Evolutionary conservation across 2,329 filamentous ascomycete genomes (phyloP), one percentile per base, ranked within the genome.

Genomic region (Cordyceps pruinosa): DNA sequence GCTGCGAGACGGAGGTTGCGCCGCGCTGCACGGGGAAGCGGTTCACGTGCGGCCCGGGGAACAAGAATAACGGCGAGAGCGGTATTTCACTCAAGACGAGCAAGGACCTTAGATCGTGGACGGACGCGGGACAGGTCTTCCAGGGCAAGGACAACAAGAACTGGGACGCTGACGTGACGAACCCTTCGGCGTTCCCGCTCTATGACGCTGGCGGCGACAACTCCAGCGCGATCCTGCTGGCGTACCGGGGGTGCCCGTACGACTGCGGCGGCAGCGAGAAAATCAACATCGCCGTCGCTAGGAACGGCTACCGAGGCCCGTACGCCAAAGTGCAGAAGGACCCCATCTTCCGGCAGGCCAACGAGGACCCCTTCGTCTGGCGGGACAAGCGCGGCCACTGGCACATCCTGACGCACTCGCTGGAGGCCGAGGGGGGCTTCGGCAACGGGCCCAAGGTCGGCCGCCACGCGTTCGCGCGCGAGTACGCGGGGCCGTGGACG

Each of bases 151-250:
- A 64, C 26, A 21, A 39, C 19, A 19, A n/a, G 2, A 53, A 45
- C 26, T 64, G 62, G 62, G 61, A 64, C 34, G 60, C 60, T n/a
- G 60, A 64, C 42, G 63, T 70, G 39, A 78, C 75, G 0, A 78
- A 77, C 39, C 75, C 75, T 0, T 69, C 74, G 1, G 69, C 72
- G 0, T 73, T 70, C 60, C 70, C 73, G 1, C 63, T 76, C 19
- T 71, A 66, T 37, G 10, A 12, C 13, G 37, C 17, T 10, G 48
- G 19, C n/a, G n/a, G n/a, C 15, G 34, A 53, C 42, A 37, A 53
- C 3, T 42, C 52, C 8, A 19, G 61, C n/a, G 28, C 68, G 17
- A 57, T 65, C 25, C 48, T 64, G 9, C 32, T 65, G 25, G 61
- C 59, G 15, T 64, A 64, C 28, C 61, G 63, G 4, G 62, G 63